These are phyloP conservation scores for Erysimum cheiranthoides DNA, from an alignment of 345 rosid genomes.

Conservation along the genomic window DNA sequence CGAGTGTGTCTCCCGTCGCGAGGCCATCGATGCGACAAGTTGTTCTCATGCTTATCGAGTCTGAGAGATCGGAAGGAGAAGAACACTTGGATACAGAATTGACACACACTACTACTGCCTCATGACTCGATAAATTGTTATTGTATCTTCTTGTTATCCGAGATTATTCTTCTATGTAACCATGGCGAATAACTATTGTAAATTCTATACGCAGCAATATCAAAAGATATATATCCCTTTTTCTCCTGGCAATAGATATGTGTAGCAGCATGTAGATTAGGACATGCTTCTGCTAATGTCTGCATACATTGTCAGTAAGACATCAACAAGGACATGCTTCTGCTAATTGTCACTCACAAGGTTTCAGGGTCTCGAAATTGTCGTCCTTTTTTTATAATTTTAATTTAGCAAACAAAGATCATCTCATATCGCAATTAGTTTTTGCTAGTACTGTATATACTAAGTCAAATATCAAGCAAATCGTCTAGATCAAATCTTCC, in stretches of 20 bases:
- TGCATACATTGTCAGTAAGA: too few relatives aligned
- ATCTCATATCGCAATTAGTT: too few relatives aligned
- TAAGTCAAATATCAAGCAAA: too few relatives aligned
- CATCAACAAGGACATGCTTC: too few relatives aligned
- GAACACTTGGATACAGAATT: constrained; percentile 19
- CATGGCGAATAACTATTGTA: constrained; percentile 26
- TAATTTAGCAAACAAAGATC: too few relatives aligned
- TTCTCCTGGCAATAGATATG: background rate
- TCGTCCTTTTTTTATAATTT: too few relatives aligned
- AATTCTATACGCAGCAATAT: constrained; percentile 7
- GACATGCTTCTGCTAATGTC: too few relatives aligned
- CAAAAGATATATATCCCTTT: background rate
- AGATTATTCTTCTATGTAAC: constrained; percentile 23
- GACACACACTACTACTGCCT: background rate
- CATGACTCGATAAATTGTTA: constrained; percentile 13
- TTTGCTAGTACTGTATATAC: too few relatives aligned
- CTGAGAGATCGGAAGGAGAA: constrained; percentile 48
- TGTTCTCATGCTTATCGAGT: constrained; percentile 74
- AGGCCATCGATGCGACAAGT: constrained; percentile 77
- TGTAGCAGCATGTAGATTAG: too few relatives aligned
- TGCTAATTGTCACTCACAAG: too few relatives aligned
- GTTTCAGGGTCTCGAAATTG: too few relatives aligned
- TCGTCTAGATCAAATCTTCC: background rate
- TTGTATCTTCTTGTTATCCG: constrained; percentile 19
- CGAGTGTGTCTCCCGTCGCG: constrained; percentile 65